Conservation (phyloP, 768 basidiomycete species). For the Phlebiopsis flavidoalba region DNA sequence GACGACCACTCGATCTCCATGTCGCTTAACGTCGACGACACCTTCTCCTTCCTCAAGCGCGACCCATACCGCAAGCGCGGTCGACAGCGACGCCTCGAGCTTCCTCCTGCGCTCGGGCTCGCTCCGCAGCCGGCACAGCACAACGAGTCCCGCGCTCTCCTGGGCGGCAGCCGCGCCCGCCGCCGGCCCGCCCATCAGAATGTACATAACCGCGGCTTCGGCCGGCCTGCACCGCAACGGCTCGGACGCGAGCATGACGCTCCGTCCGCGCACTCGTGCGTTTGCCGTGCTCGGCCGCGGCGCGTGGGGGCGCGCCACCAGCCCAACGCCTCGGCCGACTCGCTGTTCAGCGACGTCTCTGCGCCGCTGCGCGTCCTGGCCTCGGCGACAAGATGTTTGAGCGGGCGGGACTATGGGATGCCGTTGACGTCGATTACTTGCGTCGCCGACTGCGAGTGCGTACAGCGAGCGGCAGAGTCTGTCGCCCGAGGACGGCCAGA, state of each 20-base stretch:
- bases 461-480: slow-evolving; percentile 22
- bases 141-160: slow-evolving; percentile 76
- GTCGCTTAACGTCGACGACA: slow-evolving; percentile 57
- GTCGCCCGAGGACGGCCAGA: slow-evolving; percentile 33
- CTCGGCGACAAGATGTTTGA: slow-evolving; percentile 89
- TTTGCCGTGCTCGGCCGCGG: slow-evolving; percentile 47
- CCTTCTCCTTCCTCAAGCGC: slow-evolving; percentile 55
- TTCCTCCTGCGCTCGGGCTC: no score
- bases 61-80: slow-evolving; percentile 45
- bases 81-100: no score
- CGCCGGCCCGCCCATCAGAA: slow-evolving; percentile 46
- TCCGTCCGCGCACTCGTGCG: slow-evolving; percentile 53
- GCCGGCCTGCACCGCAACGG: slow-evolving; percentile 15
- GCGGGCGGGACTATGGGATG: slow-evolving; percentile 45
- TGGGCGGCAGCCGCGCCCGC: slow-evolving; percentile 46
- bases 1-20: slow-evolving; percentile 56
- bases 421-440: slow-evolving; percentile 60
- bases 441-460: slow-evolving; percentile 51
- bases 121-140: slow-evolving; percentile 27
- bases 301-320: slow-evolving; percentile 56
- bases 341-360: slow-evolving; percentile 60
- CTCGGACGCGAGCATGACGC: slow-evolving; percentile 51
- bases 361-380: slow-evolving; percentile 58
- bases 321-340: slow-evolving; percentile 58
- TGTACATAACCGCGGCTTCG: slow-evolving; percentile 66